phyloP scores from a whole-genome alignment of 2,329 filamentous ascomycete genomes.

The Sordariomycetes sp. region DNA sequence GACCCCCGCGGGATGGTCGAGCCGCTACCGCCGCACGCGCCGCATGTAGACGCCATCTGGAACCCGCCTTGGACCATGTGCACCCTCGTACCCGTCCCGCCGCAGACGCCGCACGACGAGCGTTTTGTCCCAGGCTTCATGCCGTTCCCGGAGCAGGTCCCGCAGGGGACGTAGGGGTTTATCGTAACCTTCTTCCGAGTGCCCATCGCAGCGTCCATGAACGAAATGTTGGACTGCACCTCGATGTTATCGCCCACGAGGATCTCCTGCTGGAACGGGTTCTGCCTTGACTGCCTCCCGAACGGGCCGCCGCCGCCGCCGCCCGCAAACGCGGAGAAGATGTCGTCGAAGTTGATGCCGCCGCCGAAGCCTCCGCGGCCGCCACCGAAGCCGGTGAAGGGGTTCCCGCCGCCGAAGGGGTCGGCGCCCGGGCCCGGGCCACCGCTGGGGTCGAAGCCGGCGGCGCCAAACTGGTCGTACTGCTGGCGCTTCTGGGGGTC shows the following conservation, averaged over 20 bases:
- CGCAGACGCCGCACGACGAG: slow-evolving; percentile 64
- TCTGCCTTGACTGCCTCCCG: slow-evolving; percentile 36
- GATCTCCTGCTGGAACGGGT: slow-evolving; percentile 65
- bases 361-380: slow-evolving; percentile 58
- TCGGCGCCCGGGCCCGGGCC: slow-evolving; percentile 34
- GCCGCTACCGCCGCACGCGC: slow-evolving; percentile 67
- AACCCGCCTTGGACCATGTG: slow-evolving; percentile 88
- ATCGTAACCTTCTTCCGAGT: slow-evolving; percentile 78
- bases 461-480: slow-evolving; percentile 80
- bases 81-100: slow-evolving; percentile 74
- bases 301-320: slow-evolving; percentile 35
- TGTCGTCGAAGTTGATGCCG: slow-evolving; percentile 91
- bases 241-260: slow-evolving; percentile 94
- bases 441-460: slow-evolving; percentile 71
- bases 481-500: slow-evolving; percentile 88
- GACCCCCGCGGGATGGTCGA: slow-evolving; percentile 62
- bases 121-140: slow-evolving; percentile 69
- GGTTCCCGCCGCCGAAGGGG: slow-evolving; percentile 49
- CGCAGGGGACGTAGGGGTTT: slow-evolving; percentile 68
- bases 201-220: slow-evolving; percentile 92
- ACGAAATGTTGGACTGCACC: slow-evolving; percentile 82
- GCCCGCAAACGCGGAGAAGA: slow-evolving; percentile 76
- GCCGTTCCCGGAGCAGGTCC: slow-evolving; percentile 71
- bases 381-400: slow-evolving; percentile 46
- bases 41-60: slow-evolving; percentile 88